phyloP scores from a whole-genome alignment of 352 stramenopile genomes.

The Phytophthora crassamura region DNA sequence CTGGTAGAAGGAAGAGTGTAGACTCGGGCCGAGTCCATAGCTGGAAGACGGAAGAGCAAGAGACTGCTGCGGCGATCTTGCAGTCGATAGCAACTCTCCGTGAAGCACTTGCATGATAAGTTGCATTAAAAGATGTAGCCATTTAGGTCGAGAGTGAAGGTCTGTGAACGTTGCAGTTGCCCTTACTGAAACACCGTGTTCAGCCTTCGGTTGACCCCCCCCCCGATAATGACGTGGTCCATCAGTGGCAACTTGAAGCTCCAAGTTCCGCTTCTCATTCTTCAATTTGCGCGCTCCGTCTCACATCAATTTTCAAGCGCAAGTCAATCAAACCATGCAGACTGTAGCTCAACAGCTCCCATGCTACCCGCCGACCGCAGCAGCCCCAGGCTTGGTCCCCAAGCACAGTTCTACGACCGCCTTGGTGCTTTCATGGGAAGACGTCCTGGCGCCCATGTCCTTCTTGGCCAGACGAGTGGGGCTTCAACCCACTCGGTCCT shows the following conservation, averaged over 20 bases:
- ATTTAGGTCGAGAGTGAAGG: conserved; percentile 22
- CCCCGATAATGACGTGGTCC: too few species aligned
- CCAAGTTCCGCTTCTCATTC: conserved; percentile 6
- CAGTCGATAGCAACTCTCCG: conserved; percentile 29
- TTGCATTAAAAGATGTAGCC: conserved; percentile 6
- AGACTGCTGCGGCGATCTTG: conserved; percentile 30
- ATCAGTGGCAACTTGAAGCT: background rate
- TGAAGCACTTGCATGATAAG: background rate
- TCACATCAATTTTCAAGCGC: background rate
- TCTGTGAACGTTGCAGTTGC: conserved; percentile 27
- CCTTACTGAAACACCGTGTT: conserved; percentile 1
- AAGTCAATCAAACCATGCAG: conserved; percentile 7
- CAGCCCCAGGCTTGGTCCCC: background rate
- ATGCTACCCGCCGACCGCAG: conserved; percentile 21
- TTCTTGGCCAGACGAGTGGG: conserved; percentile 50
- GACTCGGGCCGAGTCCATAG: background rate
- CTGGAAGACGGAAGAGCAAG: conserved; percentile 4
- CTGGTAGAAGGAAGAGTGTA: background rate
- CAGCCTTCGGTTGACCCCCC: too few species aligned
- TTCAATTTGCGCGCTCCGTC: conserved; percentile 16
- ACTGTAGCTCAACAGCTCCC: conserved; percentile 10
- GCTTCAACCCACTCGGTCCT: conserved; percentile 40
- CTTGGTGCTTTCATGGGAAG: conserved; percentile 66
- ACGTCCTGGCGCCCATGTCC: conserved; percentile 59
- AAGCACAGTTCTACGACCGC: conserved; percentile 13